A percentile compares a stretch with the other conserved stretches of the same genome.
phyloP scores from a whole-genome alignment of 176 grass and related monocot genomes.

The Musa beccarii region DNA sequence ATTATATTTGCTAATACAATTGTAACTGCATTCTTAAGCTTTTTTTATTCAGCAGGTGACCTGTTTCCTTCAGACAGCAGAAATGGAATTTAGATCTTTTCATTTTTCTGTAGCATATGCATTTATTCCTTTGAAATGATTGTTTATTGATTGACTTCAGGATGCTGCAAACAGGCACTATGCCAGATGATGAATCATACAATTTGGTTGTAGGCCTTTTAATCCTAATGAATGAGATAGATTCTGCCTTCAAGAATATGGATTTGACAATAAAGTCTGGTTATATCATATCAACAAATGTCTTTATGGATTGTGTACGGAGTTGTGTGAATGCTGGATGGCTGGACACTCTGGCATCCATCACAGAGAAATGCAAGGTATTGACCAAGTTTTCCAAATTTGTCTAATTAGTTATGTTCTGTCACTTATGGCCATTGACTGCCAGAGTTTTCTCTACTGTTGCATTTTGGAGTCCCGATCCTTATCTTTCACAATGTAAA shows the following conservation, averaged over 20 bases:
- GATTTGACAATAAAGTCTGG: constrained; percentile 75
- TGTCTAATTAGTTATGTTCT: not conserved
- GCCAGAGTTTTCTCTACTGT: not conserved
- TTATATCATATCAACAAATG: constrained; percentile 35
- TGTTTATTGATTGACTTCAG: constrained; percentile 64
- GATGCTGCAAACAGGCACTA: constrained; percentile 78
- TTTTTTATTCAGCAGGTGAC: not conserved
- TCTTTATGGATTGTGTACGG: constrained; percentile 54
- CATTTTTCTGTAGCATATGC: not conserved
- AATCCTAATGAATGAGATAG: constrained; percentile 45
- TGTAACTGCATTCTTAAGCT: not conserved
- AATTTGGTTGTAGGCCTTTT: constrained; percentile 80
- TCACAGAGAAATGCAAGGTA: constrained; percentile 99
- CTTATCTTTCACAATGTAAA: not conserved
- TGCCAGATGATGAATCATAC: constrained; percentile 89
- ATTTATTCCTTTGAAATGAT: constrained; percentile 28
- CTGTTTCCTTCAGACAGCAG: not conserved
- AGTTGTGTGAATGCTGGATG: constrained; percentile 59
- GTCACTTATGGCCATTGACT: not conserved
- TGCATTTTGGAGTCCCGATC: not conserved
- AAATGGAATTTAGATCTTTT: not conserved
- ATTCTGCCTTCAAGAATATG: constrained; percentile 74
- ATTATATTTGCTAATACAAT: too few species aligned
- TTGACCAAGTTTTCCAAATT: not conserved
- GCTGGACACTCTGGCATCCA: constrained; percentile 60